Percentiles rank a stretch among this genome's conserved stretches.
These are phyloP conservation scores for Penicillium expansum DNA, from an alignment of 2,329 filamentous ascomycete species.

Conservation along the genomic window DNA sequence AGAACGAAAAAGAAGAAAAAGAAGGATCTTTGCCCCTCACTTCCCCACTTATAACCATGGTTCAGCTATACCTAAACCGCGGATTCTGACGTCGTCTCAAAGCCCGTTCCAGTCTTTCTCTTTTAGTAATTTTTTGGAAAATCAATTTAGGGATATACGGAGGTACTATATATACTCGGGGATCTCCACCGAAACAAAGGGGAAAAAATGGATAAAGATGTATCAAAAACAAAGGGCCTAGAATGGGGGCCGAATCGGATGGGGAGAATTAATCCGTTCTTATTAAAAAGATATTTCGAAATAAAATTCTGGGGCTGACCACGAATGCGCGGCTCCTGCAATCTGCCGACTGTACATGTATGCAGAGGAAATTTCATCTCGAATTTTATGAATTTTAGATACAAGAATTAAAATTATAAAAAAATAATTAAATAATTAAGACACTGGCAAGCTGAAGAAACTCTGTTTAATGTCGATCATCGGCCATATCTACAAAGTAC, in stretches of 20 bases:
- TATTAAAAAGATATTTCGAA: not conserved
- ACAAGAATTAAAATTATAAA: not conserved
- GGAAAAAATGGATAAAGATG: not conserved
- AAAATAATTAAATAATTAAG: not conserved
- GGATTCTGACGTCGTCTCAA: conserved; percentile 5
- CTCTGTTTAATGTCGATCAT: not conserved
- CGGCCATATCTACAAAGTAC: not conserved
- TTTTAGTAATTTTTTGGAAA: not conserved
- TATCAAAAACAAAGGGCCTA: not conserved
- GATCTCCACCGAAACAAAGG: not conserved
- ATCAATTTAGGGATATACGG: too few relatives aligned
- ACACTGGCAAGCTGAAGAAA: not conserved
- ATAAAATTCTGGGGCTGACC: conserved; percentile 1
- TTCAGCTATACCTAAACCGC: not conserved
- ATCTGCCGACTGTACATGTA: not conserved
- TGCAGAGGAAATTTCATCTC: not conserved
- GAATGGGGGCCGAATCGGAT: not conserved
- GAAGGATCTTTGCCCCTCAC: conserved; percentile 2
- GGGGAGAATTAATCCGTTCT: not conserved
- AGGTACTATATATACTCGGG: not conserved
- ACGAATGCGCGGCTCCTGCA: not conserved
- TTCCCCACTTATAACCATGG: not conserved
- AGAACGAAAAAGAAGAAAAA: not conserved
- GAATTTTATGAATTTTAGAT: not conserved
- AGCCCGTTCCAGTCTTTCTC: conserved; percentile 4